Evolutionary conservation across 805 yeast genomes (phyloP), one percentile per base, ranked within the genome.

Genomic region (Grigorovia jiainica): DNA sequence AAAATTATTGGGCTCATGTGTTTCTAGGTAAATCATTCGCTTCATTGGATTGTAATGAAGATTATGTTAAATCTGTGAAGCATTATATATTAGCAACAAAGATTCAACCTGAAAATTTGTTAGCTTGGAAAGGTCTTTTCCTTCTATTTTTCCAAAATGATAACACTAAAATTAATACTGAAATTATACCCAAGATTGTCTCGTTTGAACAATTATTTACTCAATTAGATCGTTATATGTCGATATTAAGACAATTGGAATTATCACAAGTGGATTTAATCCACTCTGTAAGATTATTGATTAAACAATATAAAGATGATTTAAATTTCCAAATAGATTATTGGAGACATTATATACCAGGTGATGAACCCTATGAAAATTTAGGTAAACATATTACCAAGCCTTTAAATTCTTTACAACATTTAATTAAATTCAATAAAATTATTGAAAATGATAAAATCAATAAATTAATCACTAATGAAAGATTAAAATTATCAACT

Each of bases 71-170:
- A 2, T 45, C 60, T 10, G 31, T 49, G 9, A 32, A 43, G 3
- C 37, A 71, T 9, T 81, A 79, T 51, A 51, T 53, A 24, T 54
- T 52, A 17, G 87, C 87, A 0, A 70, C 76, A 3, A 51, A 57
- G 5, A 40, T 78, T 1, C 72, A 76, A 23, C 71, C 75, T 0
- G 65, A 66, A 2, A 75, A 79, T 39, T 48, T 77, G 1, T 58
- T 74, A 20, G 94, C 87, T 0, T 89, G 92, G 94, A 86, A 84
- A 53, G 97, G 97, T 1, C 68, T 80, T 45, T 62, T 78, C 44
- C 71, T 75, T 38, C 58, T 76, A 0, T 46, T 59, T 10, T 48
- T 48, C 32, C 37, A 39, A 1, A 67, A 63, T 9, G 61, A 63
- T 42, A 51, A 60, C 51, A 6, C 20, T 21, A 24, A 17, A 24